Evolutionary conservation across 805 yeast species (phyloP).

Genomic region (Nakazawaea anatomiae): DNA sequence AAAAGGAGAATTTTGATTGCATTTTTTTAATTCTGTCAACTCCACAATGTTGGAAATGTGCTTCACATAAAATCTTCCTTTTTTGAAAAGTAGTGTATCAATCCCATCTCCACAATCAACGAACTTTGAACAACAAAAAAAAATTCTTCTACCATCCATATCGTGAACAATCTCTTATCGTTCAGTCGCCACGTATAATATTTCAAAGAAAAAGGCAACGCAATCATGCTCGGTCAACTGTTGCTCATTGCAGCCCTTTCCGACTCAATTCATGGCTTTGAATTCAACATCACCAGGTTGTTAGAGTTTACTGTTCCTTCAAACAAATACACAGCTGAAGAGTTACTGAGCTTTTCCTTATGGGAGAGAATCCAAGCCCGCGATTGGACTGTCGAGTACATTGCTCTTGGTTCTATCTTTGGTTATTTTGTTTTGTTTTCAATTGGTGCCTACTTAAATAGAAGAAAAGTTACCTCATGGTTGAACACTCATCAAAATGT

Average conservation of each 20-base stretch:
- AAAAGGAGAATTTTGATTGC: too few relatives aligned
- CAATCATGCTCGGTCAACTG: neutral
- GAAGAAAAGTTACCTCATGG: conserved; percentile 45
- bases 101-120: too few relatives aligned
- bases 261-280: conserved; percentile 1
- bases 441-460: conserved; percentile 58
- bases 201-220: neutral
- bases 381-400: conserved; percentile 74
- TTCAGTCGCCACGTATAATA: neutral
- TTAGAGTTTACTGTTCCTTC: conserved; percentile 6
- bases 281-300: conserved; percentile 13
- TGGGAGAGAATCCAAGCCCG: conserved; percentile 50
- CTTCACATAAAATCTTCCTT: too few relatives aligned
- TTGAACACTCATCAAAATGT: conserved; percentile 44
- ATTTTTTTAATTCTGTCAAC: too few relatives aligned
- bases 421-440: conserved; percentile 45
- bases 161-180: neutral
- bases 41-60: too few relatives aligned
- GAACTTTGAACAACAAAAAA: too few relatives aligned
- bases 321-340: conserved; percentile 35
- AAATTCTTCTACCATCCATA: neutral
- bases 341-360: conserved; percentile 53
- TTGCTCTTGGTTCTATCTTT: conserved; percentile 46
- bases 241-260: neutral
- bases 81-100: too few relatives aligned